Evolutionary conservation across 805 yeast species (phyloP).

Genomic region (Debaryomyces tyrocola): DNA sequence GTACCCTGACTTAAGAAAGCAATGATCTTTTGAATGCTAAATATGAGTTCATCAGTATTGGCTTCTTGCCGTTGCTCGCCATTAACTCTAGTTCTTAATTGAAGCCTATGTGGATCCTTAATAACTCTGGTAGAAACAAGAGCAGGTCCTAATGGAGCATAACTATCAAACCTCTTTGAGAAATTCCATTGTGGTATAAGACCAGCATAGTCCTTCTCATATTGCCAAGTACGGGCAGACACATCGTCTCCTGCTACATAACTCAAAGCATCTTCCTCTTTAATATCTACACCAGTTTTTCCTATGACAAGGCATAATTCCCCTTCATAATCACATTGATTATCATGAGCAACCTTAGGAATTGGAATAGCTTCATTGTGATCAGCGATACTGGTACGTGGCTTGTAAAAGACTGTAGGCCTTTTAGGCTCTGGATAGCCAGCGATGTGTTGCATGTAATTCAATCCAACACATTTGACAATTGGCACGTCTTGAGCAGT

Average conservation of each 20-base stretch:
- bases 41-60: constrained; percentile 49
- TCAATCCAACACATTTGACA: constrained; percentile 51
- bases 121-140: constrained; percentile 39
- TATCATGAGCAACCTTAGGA: constrained; percentile 38
- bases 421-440: no score
- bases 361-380: constrained; percentile 44
- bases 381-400: constrained; percentile 44
- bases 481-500: constrained; percentile 18
- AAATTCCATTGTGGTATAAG: constrained; percentile 40
- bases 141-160: constrained; percentile 60
- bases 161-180: constrained; percentile 55
- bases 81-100: constrained; percentile 42
- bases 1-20: constrained; percentile 51
- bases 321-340: constrained; percentile 51
- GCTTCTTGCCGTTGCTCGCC: constrained; percentile 49
- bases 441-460: constrained; percentile 47
- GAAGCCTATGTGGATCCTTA: constrained; percentile 29
- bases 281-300: constrained; percentile 43
- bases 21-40: constrained; percentile 41
- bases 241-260: constrained; percentile 57
- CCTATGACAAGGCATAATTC: constrained; percentile 58
- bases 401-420: constrained; percentile 57
- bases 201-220: constrained; percentile 21
- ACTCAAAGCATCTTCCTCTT: constrained; percentile 42
- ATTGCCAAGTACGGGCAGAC: constrained; percentile 59